Evolutionary conservation across 2,329 filamentous ascomycete species (phyloP), one percentile per base, ranked within the genome.

Genomic region (Venturia carpophila): DNA sequence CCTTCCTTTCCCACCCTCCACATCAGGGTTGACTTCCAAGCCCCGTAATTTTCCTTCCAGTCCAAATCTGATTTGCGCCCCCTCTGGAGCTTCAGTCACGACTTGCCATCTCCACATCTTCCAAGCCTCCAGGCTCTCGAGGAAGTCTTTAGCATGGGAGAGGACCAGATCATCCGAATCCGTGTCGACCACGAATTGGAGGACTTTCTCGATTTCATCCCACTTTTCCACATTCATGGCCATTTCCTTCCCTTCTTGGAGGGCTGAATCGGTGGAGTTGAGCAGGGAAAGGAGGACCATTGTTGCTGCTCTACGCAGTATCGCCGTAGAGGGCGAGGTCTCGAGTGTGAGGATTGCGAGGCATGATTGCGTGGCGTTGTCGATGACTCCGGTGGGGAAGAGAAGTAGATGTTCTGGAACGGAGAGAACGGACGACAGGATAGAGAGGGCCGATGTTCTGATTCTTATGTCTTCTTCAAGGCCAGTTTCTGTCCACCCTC

Each of bases 141-240:
- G 73, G n/a, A 87, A 86, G 69, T 86, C 86, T 41, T 75, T 76
- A 2, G 87, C 87, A 73, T 91, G 87, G 69, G 86, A 81, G 67
- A 81, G 81, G 13, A 90, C 88, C 52, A 92, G 75, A 0, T 83
- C 87, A 71, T 92, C 89, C 30, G 79, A 82, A 73, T 92, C 89
- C 30, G 84, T 86, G 47, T 77, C 79, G 7, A 80, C 79, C n/a
- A 89, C 79, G 73, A 90, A 91, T 63, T 76, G 74, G 49, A 91
- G 72, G 11, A 87, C 82, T 60, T 83, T 79, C 69, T 81, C 74
- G n/a, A 91, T 82, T 64, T 90, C 85, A 37, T 81, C 79, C 62
- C 84, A 79, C 70, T 83, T 87, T 67, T 79, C 75, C 19, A 80
- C 77, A 1, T 79, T 82, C 52, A 86, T 75, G 1, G 69, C 69